A percentile compares a stretch with the other conserved stretches of the same genome.
phyloP scores from a whole-genome alignment of 176 grass and related monocot species.

The Phragmites australis region DNA sequence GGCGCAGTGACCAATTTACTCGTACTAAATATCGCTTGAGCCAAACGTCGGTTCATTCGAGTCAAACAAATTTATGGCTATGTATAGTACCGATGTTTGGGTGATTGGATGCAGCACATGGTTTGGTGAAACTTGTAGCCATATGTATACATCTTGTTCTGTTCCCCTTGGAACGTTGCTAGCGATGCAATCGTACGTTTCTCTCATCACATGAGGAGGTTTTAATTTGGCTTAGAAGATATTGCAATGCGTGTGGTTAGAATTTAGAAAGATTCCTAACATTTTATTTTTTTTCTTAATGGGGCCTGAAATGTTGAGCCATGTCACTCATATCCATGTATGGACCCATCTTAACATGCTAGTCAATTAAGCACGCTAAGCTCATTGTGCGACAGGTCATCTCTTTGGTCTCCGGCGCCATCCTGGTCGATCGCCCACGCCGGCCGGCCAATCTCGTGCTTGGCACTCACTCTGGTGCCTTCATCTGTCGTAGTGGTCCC shows the following conservation, averaged over 20 bases:
- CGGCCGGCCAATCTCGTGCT: too few species aligned
- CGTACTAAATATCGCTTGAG: background rate
- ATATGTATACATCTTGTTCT: background rate
- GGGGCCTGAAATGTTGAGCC: too few species aligned
- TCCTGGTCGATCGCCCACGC: too few species aligned
- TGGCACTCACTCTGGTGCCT: too few species aligned
- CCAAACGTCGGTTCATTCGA: background rate
- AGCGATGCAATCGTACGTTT: background rate
- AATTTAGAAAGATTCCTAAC: background rate
- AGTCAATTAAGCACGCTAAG: too few species aligned
- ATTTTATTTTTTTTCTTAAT: too few species aligned
- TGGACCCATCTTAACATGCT: too few species aligned
- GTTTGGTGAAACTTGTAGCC: slow-evolving; percentile 16
- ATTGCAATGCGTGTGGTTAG: background rate
- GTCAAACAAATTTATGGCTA: background rate
- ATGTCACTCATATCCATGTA: too few species aligned
- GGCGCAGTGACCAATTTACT: background rate
- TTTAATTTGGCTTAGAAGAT: background rate
- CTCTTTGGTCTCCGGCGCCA: too few species aligned
- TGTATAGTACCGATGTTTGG: background rate
- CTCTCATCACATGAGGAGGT: background rate
- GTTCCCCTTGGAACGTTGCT: slow-evolving; percentile 18
- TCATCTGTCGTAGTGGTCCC: too few species aligned
- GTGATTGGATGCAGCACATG: slow-evolving; percentile 18
- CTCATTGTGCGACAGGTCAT: too few species aligned